Base-by-base conservation (phyloP, 352 stramenopile genomes). In the Globisporangium rhizosaccharum region DNA sequence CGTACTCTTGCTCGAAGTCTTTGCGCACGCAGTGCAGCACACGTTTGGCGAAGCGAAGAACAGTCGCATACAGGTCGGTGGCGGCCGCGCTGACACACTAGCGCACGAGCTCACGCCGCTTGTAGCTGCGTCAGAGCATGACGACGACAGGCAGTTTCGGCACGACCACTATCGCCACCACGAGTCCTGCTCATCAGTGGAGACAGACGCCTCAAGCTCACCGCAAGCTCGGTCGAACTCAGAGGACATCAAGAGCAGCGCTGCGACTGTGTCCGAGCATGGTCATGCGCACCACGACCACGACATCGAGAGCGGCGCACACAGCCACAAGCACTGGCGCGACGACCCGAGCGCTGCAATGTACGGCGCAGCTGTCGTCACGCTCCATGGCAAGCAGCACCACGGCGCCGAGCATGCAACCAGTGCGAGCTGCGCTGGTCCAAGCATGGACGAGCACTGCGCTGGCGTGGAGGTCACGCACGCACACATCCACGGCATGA, bases 1-100 rank as follows among this genome's bases (percentile, higher is more conserved):
- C 52, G 75, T 94, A 30, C 62, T 94, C 60, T 54, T 94, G 14
- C 62, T 94, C 20, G 84, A 94, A 47, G 79, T 89, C 12, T 52
- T 85, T 49, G 84, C 82, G 7, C 82, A 92, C 56, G 47, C 77
- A 10, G 57, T 88, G 47, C 79, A 91, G 56, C 73, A 71, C 25
- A 39, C 61, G 56, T 58, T 87, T 60, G 61, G 65, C 18, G 56
- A 72, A 15, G 61, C 65, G 20, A 59, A 70, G 26, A 59, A 48
- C 10, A 46, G 67, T 12, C 53, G 33, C 33, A 6, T 39, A 6
- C 33, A 39, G 11, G 33, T 39, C 33, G 33, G 33, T 12, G 33
- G 33, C 33, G 33, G 11, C 33, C 33, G 33, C 8, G 6, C 33
- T 2, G 33, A 39, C 33, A 12, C 33, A 12, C 33, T 39, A 39